Evolutionary conservation across 257 asterid genomes (phyloP), one percentile per base, ranked within the genome.

Genomic region (Przewalskia tangutica): DNA sequence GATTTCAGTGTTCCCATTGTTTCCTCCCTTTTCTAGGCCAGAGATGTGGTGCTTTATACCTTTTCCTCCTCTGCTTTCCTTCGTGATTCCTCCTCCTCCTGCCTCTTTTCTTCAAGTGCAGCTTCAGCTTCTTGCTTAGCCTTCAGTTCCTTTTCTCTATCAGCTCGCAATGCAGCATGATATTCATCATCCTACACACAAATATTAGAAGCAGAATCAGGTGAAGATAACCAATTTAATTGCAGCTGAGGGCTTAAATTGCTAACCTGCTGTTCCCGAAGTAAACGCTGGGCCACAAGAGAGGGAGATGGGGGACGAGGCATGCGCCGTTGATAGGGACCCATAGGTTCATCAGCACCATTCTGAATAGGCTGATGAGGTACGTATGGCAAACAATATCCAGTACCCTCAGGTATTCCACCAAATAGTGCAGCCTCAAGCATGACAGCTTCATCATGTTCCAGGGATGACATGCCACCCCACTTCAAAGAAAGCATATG

Each of bases 351-450:
- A 86, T 87, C 92, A 54, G 86, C 85, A 81, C 86, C 97, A 83
- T 89, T 89, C 88, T 88, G 97, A 89, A 88, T 82, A 86, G 86
- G 81, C 80, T 88, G 95, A 83, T 86, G 94, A 81, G 98, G 88
- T 51, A 88, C 91, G 86, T 79, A 88, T 44, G 97, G 95, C 71
- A 87, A 77, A 84, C 83, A 88, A 87, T 91, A 92, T 53, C 90
- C 94, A 85, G 84, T 87, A 67, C 90, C 91, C 86, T 96, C 99
- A 60, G 97, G 95, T 53, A 96, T 79, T 79, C 99, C 98, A 80
- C 99, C 99, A 89, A 95, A 93, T 94, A 95, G 88, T 58, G 99
- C 99, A 84, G 99, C 99, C 89, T 95, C 99, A 73, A 95, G 98
- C 99, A 95, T 95, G 68, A 94, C 98, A 73, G 99, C 99, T 87